phyloP scores from a whole-genome alignment of 345 rosid species.

The Hibiscus tridactylites region DNA sequence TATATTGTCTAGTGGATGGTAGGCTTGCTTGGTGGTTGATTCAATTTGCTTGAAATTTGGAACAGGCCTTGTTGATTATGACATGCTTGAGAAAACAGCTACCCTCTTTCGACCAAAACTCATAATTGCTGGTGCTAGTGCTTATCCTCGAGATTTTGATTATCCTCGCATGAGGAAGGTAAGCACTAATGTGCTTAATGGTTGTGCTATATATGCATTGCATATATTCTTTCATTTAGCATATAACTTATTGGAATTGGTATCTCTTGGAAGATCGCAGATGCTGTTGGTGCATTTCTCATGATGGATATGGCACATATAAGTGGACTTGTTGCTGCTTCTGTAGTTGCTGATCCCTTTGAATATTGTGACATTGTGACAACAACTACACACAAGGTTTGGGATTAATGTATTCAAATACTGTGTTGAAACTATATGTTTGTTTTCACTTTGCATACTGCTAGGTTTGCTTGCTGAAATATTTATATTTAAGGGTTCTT shows the following conservation, averaged over 20 bases:
- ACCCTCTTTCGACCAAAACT: constrained; percentile 82
- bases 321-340: constrained; percentile 94
- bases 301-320: constrained; percentile 99
- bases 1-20: not conserved
- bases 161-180: constrained; percentile 95
- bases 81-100: constrained; percentile 93
- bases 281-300: constrained; percentile 86
- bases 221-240: not conserved
- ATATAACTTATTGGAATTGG: constrained; percentile 15
- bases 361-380: constrained; percentile 88
- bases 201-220: not conserved
- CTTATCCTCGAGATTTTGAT: constrained; percentile 91
- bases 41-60: constrained; percentile 11
- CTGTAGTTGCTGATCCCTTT: constrained; percentile 83
- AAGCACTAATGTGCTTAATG: constrained; percentile 7
- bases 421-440: not conserved
- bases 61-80: constrained; percentile 78
- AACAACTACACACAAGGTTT: constrained; percentile 90
- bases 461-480: not conserved
- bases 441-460: not conserved
- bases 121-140: constrained; percentile 94
- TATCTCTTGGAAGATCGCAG: constrained; percentile 62
- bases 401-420: not conserved
- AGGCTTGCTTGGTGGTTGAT: not conserved
- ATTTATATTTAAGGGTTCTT: not conserved